These are phyloP conservation scores for Coemansia sp. DNA, from an alignment of 192 early-diverging fungal genomes.

Conservation along the genomic window DNA sequence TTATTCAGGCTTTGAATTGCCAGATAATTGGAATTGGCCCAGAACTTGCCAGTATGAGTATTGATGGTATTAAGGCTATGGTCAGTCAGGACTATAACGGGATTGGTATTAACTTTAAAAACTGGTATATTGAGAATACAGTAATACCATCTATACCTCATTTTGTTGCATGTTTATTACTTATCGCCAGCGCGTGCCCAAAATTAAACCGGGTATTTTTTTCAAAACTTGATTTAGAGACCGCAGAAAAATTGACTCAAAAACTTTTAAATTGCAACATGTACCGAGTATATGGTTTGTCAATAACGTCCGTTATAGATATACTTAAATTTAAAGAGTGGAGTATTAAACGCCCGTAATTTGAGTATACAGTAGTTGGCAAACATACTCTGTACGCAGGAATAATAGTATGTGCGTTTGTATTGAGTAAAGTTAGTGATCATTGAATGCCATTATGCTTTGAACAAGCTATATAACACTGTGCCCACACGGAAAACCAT, in stretches of 20 bases:
- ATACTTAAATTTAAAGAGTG: too few relatives aligned
- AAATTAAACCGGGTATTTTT: not conserved
- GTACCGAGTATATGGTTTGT: too few relatives aligned
- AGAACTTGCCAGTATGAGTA: not conserved
- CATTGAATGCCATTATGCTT: too few relatives aligned
- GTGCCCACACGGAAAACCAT: too few relatives aligned
- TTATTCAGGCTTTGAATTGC: not conserved
- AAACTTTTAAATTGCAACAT: not conserved
- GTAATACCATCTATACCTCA: not conserved
- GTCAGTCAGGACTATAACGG: not conserved
- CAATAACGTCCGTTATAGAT: too few relatives aligned
- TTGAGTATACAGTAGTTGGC: too few relatives aligned
- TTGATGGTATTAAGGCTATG: not conserved
- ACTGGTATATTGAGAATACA: not conserved
- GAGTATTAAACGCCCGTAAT: too few relatives aligned
- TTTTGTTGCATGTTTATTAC: not conserved
- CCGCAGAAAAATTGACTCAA: not conserved
- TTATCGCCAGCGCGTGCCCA: not conserved
- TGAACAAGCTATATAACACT: too few relatives aligned
- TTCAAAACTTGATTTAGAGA: not conserved
- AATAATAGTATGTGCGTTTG: too few relatives aligned
- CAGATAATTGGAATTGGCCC: not conserved
- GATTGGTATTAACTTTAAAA: not conserved
- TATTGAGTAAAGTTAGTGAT: too few relatives aligned
- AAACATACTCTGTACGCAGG: too few relatives aligned